Evolutionary conservation across 164 flowering plant species (phyloP).

Genomic region (Tetracentron sinense): DNA sequence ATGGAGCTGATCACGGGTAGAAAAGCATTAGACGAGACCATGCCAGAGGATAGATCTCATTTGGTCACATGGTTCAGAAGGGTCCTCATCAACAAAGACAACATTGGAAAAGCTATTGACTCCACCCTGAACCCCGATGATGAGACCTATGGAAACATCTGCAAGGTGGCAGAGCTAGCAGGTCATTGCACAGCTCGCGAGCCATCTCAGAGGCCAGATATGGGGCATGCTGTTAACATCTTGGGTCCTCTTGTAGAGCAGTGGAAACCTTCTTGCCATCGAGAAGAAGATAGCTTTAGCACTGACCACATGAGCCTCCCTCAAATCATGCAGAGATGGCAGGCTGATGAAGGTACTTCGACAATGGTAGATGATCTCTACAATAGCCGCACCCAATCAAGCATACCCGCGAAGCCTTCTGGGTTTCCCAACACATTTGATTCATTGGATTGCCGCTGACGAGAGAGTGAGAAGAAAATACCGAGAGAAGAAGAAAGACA

Average conservation of each 20-base stretch:
- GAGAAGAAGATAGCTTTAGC: conserved; percentile 22
- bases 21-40: conserved; percentile 35
- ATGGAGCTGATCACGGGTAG: conserved; percentile 46
- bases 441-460: conserved; percentile 34
- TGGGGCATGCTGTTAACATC: conserved; percentile 53
- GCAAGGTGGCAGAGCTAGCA: conserved; percentile 41
- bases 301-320: conserved; percentile 11
- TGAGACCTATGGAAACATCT: conserved; percentile 33
- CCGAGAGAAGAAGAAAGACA: background rate
- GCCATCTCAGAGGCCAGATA: conserved; percentile 43
- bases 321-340: conserved; percentile 21
- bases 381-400: conserved; percentile 36
- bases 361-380: conserved; percentile 23
- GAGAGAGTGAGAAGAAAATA: background rate
- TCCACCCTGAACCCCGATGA: conserved; percentile 29
- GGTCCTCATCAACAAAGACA: conserved; percentile 33
- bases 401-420: conserved; percentile 43
- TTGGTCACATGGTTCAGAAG: conserved; percentile 45
- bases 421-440: conserved; percentile 37
- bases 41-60: conserved; percentile 39
- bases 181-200: conserved; percentile 47
- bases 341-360: conserved; percentile 47
- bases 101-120: conserved; percentile 32
- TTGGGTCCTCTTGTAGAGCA: conserved; percentile 43
- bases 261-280: conserved; percentile 34